Conservation (phyloP, 78 protist species). For the Dictyostelium brefeldianum region DNA sequence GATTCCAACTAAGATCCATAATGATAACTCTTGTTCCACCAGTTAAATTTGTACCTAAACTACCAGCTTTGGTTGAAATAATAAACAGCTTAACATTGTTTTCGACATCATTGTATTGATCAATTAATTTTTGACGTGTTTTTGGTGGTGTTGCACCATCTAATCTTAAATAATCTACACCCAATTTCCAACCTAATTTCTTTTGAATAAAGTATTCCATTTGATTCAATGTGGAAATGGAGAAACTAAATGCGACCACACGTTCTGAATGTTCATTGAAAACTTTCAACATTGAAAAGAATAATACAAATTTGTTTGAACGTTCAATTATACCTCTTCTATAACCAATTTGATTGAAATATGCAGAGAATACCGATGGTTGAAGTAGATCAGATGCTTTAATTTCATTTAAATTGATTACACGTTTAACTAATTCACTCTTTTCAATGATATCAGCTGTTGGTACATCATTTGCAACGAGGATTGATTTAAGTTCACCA, state of each 20-base stretch:
- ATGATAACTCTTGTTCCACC: conserved; percentile 96
- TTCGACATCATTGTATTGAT: conserved; percentile 26
- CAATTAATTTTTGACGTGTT: conserved; percentile 27
- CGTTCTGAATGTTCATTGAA: not conserved
- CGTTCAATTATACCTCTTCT: conserved; percentile 45
- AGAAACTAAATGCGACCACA: conserved; percentile 10
- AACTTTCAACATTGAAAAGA: conserved; percentile 17
- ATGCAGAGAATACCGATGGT: not conserved
- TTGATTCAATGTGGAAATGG: conserved; percentile 51
- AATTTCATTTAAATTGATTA: conserved; percentile 24
- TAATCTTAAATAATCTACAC: conserved; percentile 44
- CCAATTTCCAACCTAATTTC: conserved; percentile 15
- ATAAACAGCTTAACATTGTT: conserved; percentile 27
- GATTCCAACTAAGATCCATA: conserved; percentile 94
- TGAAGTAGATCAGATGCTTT: not conserved
- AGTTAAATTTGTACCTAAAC: conserved; percentile 97
- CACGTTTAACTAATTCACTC: conserved; percentile 25
- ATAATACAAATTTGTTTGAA: conserved; percentile 5
- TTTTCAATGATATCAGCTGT: conserved; percentile 26
- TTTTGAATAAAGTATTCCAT: conserved; percentile 58
- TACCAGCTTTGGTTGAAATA: conserved; percentile 85
- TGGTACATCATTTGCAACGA: conserved; percentile 27
- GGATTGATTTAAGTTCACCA: not conserved
- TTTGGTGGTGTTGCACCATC: conserved; percentile 55
- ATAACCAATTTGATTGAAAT: conserved; percentile 19